phyloP scores from a whole-genome alignment of 108 stramenopile genomes.

The Cyclotella atomus region DNA sequence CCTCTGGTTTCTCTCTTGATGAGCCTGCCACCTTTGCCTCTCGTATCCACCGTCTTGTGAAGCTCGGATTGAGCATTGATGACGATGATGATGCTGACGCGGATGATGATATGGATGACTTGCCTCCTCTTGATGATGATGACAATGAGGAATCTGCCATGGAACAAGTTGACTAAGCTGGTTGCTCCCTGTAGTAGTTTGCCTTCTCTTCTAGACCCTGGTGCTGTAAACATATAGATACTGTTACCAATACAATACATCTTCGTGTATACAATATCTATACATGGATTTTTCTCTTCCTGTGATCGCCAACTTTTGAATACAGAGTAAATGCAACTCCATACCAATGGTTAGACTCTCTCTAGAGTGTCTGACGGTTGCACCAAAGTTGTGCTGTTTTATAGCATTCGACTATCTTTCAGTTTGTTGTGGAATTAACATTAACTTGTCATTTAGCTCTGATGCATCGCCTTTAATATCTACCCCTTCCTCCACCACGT shows the following conservation, averaged over 20 bases:
- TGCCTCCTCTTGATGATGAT: conserved; percentile 93
- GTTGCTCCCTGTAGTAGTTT: not conserved
- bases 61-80: conserved; percentile 98
- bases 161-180: conserved; percentile 97
- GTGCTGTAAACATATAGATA: conserved; percentile 1
- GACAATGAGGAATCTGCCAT: conserved; percentile 97
- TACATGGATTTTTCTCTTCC: too few species aligned
- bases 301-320: too few species aligned
- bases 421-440: too few species aligned
- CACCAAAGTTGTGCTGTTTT: too few species aligned
- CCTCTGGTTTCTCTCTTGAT: conserved; percentile 98
- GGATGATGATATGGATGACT: conserved; percentile 91
- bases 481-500: not conserved
- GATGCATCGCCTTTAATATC: too few species aligned
- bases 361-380: too few species aligned
- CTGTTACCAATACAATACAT: conserved; percentile 6
- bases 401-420: too few species aligned
- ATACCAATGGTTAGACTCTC: too few species aligned
- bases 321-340: too few species aligned
- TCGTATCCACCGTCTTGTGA: conserved; percentile 99
- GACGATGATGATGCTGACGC: conserved; percentile 95
- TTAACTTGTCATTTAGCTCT: too few species aligned
- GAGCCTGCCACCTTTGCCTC: conserved; percentile 99
- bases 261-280: too few species aligned
- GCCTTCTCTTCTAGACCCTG: not conserved